A percentile compares a stretch with the other conserved stretches of the same genome.
Conservation (phyloP, 2,329 filamentous ascomycete species). For the Setomelanomma holmii region DNA sequence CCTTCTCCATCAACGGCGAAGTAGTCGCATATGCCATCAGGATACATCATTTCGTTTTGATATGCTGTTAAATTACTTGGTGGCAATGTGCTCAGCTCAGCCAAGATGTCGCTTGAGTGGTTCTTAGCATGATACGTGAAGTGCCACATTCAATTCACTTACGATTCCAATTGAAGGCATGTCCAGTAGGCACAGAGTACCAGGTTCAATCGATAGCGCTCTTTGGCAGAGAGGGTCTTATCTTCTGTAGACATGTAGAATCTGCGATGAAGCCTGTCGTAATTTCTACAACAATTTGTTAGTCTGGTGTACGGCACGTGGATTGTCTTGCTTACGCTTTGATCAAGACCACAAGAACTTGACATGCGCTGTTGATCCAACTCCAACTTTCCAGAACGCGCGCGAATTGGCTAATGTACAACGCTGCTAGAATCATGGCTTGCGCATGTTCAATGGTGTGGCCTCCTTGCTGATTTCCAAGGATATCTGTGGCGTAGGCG, state of each 20-base stretch:
- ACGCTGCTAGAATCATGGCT: slow-evolving; percentile 79
- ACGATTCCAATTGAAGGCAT: slow-evolving; percentile 90
- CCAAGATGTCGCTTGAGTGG: slow-evolving; percentile 73
- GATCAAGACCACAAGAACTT: slow-evolving; percentile 73
- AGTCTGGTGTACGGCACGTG: background rate
- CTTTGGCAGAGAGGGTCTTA: slow-evolving; percentile 27
- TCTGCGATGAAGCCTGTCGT: slow-evolving; percentile 35
- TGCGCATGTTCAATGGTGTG: slow-evolving; percentile 85
- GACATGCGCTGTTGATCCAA: slow-evolving; percentile 69
- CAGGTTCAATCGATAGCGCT: slow-evolving; percentile 47
- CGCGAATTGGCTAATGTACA: slow-evolving; percentile 89
- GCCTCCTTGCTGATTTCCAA: slow-evolving; percentile 80
- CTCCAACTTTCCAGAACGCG: slow-evolving; percentile 85
- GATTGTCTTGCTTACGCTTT: slow-evolving; percentile 61
- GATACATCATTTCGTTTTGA: slow-evolving; percentile 70
- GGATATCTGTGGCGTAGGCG: slow-evolving; percentile 82
- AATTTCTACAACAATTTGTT: slow-evolving; percentile 41
- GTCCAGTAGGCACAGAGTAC: slow-evolving; percentile 83
- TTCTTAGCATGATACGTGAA: background rate
- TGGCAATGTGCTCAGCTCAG: slow-evolving; percentile 74
- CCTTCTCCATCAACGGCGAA: slow-evolving; percentile 23
- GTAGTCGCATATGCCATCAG: slow-evolving; percentile 62
- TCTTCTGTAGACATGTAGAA: slow-evolving; percentile 17
- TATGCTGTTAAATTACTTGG: slow-evolving; percentile 66
- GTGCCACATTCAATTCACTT: slow-evolving; percentile 18